These are phyloP conservation scores for Macadamia integrifolia DNA, from an alignment of 164 flowering plant genomes.

Conservation along the genomic window DNA sequence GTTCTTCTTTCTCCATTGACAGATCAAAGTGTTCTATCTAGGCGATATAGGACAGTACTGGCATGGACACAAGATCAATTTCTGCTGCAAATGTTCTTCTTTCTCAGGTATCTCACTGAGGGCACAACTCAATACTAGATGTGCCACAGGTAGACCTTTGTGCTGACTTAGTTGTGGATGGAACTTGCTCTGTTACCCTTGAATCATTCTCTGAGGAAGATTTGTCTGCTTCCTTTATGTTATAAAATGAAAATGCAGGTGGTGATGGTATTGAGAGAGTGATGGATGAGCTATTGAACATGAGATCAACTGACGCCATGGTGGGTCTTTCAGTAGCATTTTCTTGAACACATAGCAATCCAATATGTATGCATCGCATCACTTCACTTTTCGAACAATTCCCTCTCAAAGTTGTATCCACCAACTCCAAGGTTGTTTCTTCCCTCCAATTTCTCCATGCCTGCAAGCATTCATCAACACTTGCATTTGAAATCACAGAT, in stretches of 20 bases:
- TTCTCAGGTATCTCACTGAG: too few species aligned
- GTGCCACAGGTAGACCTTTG: not conserved
- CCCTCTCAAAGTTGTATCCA: conserved; percentile 23
- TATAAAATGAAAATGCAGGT: conserved; percentile 31
- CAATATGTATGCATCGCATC: conserved; percentile 40
- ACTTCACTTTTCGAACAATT: conserved; percentile 19
- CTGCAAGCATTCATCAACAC: conserved; percentile 14
- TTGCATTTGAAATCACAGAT: too few species aligned
- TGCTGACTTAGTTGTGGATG: not conserved
- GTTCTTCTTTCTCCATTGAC: too few species aligned
- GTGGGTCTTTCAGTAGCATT: conserved; percentile 31
- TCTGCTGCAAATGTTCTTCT: too few species aligned
- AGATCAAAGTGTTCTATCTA: too few species aligned
- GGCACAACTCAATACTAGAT: too few species aligned
- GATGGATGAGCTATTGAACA: conserved; percentile 34
- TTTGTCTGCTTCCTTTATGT: conserved; percentile 1
- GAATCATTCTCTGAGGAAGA: not conserved
- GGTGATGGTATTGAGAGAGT: conserved; percentile 31
- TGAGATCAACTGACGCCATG: conserved; percentile 34
- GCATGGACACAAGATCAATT: too few species aligned
- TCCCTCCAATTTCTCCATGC: conserved; percentile 41
- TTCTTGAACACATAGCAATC: conserved; percentile 42
- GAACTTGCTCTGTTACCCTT: not conserved
- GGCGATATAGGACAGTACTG: too few species aligned
- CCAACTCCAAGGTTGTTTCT: conserved; percentile 18